Percentiles rank a stretch among this genome's conserved stretches.
Evolutionary conservation across 1,284 basidiomycete genomes (phyloP).

Genomic region (Ustilago sp.): DNA sequence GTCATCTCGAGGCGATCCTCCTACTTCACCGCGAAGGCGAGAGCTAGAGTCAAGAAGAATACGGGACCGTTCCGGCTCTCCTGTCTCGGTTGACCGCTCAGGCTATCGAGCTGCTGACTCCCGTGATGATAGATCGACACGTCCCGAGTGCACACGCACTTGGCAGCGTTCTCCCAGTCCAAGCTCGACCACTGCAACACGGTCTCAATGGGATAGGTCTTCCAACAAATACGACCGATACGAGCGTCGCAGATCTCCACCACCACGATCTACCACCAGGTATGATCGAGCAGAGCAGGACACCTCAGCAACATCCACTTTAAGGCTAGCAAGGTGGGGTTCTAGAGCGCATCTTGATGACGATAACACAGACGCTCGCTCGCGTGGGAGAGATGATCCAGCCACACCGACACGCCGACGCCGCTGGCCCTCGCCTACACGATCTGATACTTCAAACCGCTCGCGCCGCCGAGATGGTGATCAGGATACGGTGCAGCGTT

Average conservation of each 20-base stretch:
- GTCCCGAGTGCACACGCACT: slow-evolving; percentile 21
- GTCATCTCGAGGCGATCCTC: slow-evolving; percentile 15
- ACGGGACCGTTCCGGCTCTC: slow-evolving; percentile 29
- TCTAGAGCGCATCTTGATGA: slow-evolving; percentile 15
- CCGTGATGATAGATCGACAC: slow-evolving; percentile 9
- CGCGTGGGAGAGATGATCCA: slow-evolving; percentile 5
- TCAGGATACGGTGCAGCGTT: slow-evolving; percentile 1
- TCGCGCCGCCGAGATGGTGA: slow-evolving; percentile 24
- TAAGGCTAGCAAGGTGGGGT: slow-evolving; percentile 19
- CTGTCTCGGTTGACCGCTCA: slow-evolving; percentile 3
- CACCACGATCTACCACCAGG: slow-evolving; percentile 5
- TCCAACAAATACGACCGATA: slow-evolving; percentile 16
- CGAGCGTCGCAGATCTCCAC: slow-evolving; percentile 27
- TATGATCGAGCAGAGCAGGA: slow-evolving; percentile 7
- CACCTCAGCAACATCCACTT: neutral
- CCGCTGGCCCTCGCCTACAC: slow-evolving; percentile 29
- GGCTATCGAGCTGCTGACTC: slow-evolving; percentile 14
- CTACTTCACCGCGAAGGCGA: slow-evolving; percentile 28
- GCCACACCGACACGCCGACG: slow-evolving; percentile 12
- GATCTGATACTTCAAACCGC: slow-evolving; percentile 23
- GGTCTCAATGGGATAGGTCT: slow-evolving; percentile 8
- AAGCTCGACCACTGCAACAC: neutral
- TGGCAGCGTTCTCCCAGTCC: slow-evolving; percentile 32
- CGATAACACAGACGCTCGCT: slow-evolving; percentile 4
- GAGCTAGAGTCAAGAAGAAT: slow-evolving; percentile 9